Evolutionary conservation across 2,329 filamentous ascomycete species (phyloP), one percentile per base, ranked within the genome.

Genomic region (Ceratocystis eucalypticola): DNA sequence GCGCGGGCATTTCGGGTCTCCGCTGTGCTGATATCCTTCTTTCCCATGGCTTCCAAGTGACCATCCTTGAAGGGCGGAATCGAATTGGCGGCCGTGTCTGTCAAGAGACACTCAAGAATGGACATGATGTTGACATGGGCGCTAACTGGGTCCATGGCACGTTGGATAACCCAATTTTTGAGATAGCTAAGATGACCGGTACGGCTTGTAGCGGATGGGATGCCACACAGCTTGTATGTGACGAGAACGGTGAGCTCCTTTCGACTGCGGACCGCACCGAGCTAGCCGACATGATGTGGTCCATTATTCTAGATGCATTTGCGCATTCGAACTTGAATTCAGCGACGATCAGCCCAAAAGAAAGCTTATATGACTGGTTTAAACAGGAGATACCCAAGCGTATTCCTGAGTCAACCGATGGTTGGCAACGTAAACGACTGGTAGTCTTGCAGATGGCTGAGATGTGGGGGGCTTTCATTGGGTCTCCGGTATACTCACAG

Each of bases 141-240:
- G 86, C 88, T n/a, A 91, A 91, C 71, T 91, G 88, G 88, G 89
- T 91, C 64, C 88, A 91, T 68, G 88, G 88, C 44, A 89, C 86
- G 5, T 77, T 82, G 0, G 79, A 85, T 69, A 91, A 91, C 71
- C 86, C 88, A 0, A 88, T 90, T 17, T 74, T 87, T 48, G 83
- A 87, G 55, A 76, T 91, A 20, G 87, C 86, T 12, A 81, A 80
- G 69, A 76, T 82, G 69, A 89, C 86, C 0, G 75, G 78, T 1
- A 89, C 82, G 0, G 71, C 73, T 0, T 73, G 78, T 1, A 76
- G 77, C 12, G 75, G 72, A 66, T 80, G 78, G 75, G 83, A 86
- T 61, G 78, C 79, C 5, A 77, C 76, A 3, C 80, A 83, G 28
- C 77, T 80, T 41, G 75, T 86, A 0, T 83, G 84, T 67, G 80